These are phyloP conservation scores for Alternaria triticina DNA, from an alignment of 2,329 filamentous ascomycete species.

Conservation along the genomic window DNA sequence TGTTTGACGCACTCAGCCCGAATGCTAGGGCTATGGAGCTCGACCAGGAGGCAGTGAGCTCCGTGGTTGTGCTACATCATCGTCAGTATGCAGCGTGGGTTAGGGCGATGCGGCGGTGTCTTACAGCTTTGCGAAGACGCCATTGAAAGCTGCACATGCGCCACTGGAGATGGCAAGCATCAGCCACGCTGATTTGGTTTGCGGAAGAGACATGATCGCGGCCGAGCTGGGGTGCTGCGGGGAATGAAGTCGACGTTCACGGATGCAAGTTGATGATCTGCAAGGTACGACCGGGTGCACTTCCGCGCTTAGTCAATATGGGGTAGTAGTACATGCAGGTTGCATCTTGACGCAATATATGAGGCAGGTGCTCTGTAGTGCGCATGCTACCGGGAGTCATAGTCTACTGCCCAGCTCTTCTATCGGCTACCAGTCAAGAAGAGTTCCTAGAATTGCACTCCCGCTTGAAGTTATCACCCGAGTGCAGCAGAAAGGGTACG, in stretches of 20 bases:
- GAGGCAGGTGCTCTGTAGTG: neutral
- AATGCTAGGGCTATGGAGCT: conserved; percentile 56
- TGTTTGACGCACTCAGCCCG: conserved; percentile 54
- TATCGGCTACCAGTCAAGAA: neutral
- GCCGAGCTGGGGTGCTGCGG: neutral
- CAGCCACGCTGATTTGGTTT: conserved; percentile 55
- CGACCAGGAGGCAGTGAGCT: conserved; percentile 62
- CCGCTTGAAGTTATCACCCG: neutral
- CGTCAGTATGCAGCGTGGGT: conserved; percentile 9
- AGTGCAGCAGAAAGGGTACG: neutral
- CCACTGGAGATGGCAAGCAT: conserved; percentile 75
- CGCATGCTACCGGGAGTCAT: neutral
- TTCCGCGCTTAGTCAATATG: conserved; percentile 26
- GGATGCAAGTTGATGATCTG: conserved; percentile 16
- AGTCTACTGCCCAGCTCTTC: neutral
- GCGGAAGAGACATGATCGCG: conserved; percentile 29
- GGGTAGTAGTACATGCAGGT: conserved; percentile 6
- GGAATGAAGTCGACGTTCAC: conserved; percentile 1
- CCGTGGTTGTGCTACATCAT: conserved; percentile 62
- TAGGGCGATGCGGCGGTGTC: conserved; percentile 28
- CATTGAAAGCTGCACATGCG: conserved; percentile 80
- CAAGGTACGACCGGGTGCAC: conserved; percentile 20
- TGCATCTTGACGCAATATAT: neutral
- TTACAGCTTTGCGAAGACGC: conserved; percentile 82
- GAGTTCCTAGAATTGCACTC: neutral